phyloP scores from a whole-genome alignment of 495 filamentous ascomycete species.

The Bacidia gigantensis region DNA sequence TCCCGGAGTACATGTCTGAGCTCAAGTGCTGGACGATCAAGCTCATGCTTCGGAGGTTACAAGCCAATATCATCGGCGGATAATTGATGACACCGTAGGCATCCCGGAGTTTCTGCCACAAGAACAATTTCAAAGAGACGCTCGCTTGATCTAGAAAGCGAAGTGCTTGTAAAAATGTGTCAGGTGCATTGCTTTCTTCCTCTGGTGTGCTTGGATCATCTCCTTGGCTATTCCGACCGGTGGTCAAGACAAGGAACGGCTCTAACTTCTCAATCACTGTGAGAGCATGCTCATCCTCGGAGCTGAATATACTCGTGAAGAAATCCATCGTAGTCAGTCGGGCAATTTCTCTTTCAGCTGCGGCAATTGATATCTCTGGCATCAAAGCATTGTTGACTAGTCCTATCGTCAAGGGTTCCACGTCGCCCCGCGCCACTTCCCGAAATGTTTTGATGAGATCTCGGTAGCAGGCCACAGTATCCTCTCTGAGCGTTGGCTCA shows the following conservation, averaged over 20 bases:
- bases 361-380: slow-evolving; percentile 69
- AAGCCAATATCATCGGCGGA: slow-evolving; percentile 72
- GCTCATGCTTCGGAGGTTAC: slow-evolving; percentile 71
- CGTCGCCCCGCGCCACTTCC: slow-evolving; percentile 16
- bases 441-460: slow-evolving; percentile 44
- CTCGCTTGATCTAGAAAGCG: slow-evolving; percentile 70
- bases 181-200: slow-evolving; percentile 13
- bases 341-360: slow-evolving; percentile 78
- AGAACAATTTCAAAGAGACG: slow-evolving; percentile 64
- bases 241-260: slow-evolving; percentile 69
- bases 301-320: slow-evolving; percentile 69
- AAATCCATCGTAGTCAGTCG: slow-evolving; percentile 92
- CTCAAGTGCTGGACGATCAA: slow-evolving; percentile 63
- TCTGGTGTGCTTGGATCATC: slow-evolving; percentile 1
- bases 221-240: slow-evolving; percentile 20
- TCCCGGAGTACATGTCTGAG: slow-evolving; percentile 44
- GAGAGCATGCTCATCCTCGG: slow-evolving; percentile 53
- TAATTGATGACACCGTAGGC: slow-evolving; percentile 78
- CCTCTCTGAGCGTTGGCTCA: slow-evolving; percentile 55
- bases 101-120: slow-evolving; percentile 78
- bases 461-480: slow-evolving; percentile 67
- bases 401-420: slow-evolving; percentile 34
- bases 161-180: slow-evolving; percentile 53
- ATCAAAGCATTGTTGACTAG: slow-evolving; percentile 80
- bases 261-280: slow-evolving; percentile 83